Conservation (phyloP, 257 asterid genomes). For the Marsdenia floribunda region DNA sequence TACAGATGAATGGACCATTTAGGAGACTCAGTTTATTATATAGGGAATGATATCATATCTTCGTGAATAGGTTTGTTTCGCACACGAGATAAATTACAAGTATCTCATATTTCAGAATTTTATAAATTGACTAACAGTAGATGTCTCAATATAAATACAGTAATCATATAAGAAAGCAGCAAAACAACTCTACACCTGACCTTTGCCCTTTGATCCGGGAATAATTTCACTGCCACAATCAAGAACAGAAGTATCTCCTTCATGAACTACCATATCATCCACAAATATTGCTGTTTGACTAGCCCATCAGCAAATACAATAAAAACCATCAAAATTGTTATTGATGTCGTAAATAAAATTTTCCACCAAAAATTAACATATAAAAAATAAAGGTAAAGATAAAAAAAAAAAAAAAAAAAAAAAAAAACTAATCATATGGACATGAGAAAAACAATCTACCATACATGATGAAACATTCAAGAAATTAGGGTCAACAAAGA, state of each 20-base stretch:
- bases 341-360: neutral
- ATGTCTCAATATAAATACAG: neutral
- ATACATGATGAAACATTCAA: neutral
- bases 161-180: neutral
- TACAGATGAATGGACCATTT: neutral
- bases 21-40: neutral
- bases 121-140: neutral
- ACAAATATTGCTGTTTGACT: constrained; percentile 56
- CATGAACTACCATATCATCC: constrained; percentile 59
- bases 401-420: neutral
- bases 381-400: neutral
- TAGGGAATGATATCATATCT: neutral
- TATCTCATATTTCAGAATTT: neutral
- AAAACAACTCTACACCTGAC: constrained; percentile 25
- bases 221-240: constrained; percentile 83
- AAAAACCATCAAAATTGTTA: neutral
- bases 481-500: neutral
- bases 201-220: constrained; percentile 56
- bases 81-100: neutral
- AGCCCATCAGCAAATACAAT: constrained; percentile 3
- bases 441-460: neutral
- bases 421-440: neutral
- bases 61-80: neutral
- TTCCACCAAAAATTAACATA: neutral
- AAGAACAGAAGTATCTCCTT: constrained; percentile 48